Base-by-base conservation (phyloP, 768 basidiomycete genomes). In the Astraeus odoratus region DNA sequence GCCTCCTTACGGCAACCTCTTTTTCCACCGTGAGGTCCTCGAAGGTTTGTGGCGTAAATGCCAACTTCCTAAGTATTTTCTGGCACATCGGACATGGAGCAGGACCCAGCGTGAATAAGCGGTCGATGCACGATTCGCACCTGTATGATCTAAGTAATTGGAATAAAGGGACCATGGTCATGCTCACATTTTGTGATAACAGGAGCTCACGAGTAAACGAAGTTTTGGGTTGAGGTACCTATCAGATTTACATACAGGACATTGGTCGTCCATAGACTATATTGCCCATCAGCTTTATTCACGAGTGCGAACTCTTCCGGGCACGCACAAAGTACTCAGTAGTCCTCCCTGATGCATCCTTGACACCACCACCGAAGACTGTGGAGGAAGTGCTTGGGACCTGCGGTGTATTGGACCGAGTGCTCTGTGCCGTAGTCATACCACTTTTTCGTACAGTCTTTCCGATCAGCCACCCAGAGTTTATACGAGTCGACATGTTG, bases 91-190 rank as follows among this genome's bases (percentile, higher is more conserved):
- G 96, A 72, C 96, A 98, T 3, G 91, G 91, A 2, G 92, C 93
- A 2, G 96, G 94, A 2, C 95, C 94, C 4, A 97, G 77, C 1
- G 93, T 95, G 66, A 95, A 99, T 31, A 97, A 65, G 7, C 94
- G 81, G 65, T 98, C 96, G 57, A 99, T 96, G 64, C 96, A 99
- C 1, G 90, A 91, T 70, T 98, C 95, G 69, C 96, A 98, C 90
- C 93, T 95, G 49, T n/a, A 39, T 19, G 34, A 5, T 8, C 48
- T 55, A 20, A 64, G 52, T 41, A 16, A 41, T 26, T 23, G 20
- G 16, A 25, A 29, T 25, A 5, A 8, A 39, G 27, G 23, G 23
- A 20, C 18, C 19, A 20, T 25, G 19, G 24, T 41, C 46, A 37
- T 26, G 64, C 72, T 50, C 52, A 93, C 96, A 98, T 95, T 76